Conservation (phyloP, 805 yeast species). For the Suhomyces prunicola region DNA sequence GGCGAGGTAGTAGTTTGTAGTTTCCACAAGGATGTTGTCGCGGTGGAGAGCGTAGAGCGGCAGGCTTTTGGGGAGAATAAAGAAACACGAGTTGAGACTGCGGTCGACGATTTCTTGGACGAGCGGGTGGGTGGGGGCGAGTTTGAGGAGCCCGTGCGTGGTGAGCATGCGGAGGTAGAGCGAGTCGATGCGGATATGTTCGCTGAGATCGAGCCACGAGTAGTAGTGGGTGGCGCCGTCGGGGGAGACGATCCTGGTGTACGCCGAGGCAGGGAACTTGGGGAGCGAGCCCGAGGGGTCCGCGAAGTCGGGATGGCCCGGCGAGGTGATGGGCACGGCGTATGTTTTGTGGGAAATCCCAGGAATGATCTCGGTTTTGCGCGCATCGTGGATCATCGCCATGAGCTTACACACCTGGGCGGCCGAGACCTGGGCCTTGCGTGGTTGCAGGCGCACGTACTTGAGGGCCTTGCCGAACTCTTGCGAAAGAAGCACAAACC, state of each 20-base stretch:
- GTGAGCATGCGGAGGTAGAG: conserved; percentile 23
- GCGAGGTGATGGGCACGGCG: conserved; percentile 22
- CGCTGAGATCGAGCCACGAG: conserved; percentile 26
- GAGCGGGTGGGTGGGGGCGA: conserved; percentile 21
- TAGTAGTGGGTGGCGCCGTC: conserved; percentile 11
- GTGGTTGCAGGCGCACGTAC: conserved; percentile 13
- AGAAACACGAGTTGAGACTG: conserved; percentile 16
- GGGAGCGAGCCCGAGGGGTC: neutral
- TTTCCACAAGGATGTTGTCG: conserved; percentile 14
- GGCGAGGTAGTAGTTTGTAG: conserved; percentile 16
- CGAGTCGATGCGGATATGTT: conserved; percentile 18
- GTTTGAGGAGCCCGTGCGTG: conserved; percentile 17
- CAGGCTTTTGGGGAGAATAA: conserved; percentile 11
- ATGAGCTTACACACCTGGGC: conserved; percentile 13
- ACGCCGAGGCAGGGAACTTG: conserved; percentile 22
- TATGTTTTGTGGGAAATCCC: conserved; percentile 16
- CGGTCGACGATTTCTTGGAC: conserved; percentile 15
- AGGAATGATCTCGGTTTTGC: conserved; percentile 24
- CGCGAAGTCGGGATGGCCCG: conserved; percentile 29
- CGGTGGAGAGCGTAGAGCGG: conserved; percentile 2
- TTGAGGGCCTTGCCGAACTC: conserved; percentile 25
- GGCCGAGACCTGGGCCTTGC: conserved; percentile 10
- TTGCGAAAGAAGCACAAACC: conserved; percentile 23
- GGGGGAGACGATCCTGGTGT: conserved; percentile 8
- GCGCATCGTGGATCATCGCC: conserved; percentile 13